phyloP scores from a whole-genome alignment of 345 rosid genomes.

The Bruguiera sexangula region DNA sequence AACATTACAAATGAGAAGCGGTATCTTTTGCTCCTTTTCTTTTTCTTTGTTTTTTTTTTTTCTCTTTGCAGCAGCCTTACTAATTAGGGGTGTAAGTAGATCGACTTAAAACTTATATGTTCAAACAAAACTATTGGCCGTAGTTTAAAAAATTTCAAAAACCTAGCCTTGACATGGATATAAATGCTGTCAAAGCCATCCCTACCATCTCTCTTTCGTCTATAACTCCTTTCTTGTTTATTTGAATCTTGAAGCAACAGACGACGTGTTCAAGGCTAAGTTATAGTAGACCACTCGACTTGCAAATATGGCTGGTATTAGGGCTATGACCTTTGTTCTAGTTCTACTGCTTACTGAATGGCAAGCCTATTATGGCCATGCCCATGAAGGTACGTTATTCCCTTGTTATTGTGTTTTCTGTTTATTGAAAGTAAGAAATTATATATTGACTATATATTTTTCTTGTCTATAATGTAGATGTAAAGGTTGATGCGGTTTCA shows the following conservation, averaged over 20 bases:
- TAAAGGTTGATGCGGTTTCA: slow-evolving; percentile 7
- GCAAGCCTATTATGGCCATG: slow-evolving; percentile 4
- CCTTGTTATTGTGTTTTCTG: neutral
- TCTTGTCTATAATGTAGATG: slow-evolving; percentile 6
- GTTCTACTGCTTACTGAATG: slow-evolving; percentile 18
- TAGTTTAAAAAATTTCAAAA: no score
- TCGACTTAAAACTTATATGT: no score
- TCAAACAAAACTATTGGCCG: no score
- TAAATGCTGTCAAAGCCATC: neutral
- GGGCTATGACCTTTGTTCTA: slow-evolving; percentile 4
- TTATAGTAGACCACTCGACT: no score
- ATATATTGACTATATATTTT: neutral
- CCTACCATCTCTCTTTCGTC: slow-evolving; percentile 1
- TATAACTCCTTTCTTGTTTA: slow-evolving; percentile 1
- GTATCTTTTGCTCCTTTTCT: no score
- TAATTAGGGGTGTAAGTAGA: no score
- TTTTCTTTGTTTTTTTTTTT: no score
- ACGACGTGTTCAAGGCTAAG: neutral
- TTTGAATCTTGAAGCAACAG: neutral
- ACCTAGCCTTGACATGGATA: no score
- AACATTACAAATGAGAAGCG: no score
- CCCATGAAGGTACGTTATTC: slow-evolving; percentile 17
- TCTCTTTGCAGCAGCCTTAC: no score
- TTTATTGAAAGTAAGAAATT: neutral
- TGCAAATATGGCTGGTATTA: slow-evolving; percentile 19